Evolutionary conservation across 1,284 basidiomycete genomes (phyloP).

Genomic region (Rhodotorula sp.): DNA sequence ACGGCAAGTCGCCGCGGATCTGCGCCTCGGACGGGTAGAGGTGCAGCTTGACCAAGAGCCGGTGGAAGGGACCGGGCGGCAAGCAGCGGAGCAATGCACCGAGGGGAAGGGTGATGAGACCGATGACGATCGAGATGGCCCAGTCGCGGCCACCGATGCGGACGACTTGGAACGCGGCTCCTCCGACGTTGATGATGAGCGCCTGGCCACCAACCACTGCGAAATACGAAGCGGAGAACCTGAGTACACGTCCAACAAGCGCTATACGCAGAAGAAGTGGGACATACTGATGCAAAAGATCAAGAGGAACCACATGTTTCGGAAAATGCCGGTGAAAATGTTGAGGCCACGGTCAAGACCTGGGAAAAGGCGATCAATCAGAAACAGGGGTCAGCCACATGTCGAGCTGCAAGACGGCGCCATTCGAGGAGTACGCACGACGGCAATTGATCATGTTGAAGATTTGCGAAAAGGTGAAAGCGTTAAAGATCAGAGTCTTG

Average conservation of each 20-base stretch:
- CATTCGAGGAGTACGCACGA: background rate
- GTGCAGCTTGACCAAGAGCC: constrained; percentile 63
- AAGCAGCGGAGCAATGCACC: constrained; percentile 77
- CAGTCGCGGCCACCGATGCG: constrained; percentile 77
- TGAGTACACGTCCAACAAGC: background rate
- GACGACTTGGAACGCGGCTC: constrained; percentile 87
- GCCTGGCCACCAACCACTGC: constrained; percentile 82
- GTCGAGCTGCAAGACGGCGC: too few relatives aligned
- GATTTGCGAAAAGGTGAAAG: constrained; percentile 94
- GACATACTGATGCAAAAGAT: constrained; percentile 76
- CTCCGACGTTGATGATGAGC: constrained; percentile 86
- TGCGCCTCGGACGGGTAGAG: constrained; percentile 59
- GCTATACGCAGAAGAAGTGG: background rate
- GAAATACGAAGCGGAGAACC: background rate
- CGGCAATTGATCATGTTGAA: constrained; percentile 76
- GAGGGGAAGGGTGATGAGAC: constrained; percentile 80
- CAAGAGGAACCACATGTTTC: constrained; percentile 81
- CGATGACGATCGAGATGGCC: constrained; percentile 87
- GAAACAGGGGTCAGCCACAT: background rate
- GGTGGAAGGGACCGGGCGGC: constrained; percentile 77
- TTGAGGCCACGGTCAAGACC: constrained; percentile 77
- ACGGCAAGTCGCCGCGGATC: constrained; percentile 63
- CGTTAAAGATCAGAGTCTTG: constrained; percentile 89
- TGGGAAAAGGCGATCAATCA: background rate
- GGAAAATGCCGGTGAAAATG: constrained; percentile 77